phyloP scores from a whole-genome alignment of 2,329 filamentous ascomycete genomes.

The Incumbomyces lentus region DNA sequence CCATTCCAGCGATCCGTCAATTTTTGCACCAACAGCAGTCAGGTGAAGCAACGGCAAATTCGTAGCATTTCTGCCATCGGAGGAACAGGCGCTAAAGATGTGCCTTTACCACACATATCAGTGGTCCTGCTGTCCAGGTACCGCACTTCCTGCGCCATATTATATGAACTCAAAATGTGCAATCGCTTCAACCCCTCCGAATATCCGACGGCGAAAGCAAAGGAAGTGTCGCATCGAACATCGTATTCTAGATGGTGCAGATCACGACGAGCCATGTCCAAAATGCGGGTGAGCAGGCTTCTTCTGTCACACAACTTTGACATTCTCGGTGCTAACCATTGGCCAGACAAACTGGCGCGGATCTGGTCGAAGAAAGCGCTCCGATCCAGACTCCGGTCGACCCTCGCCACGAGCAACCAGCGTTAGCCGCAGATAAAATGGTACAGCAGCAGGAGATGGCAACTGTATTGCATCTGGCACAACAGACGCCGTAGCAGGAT shows the following conservation, averaged over 20 bases:
- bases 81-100: slow-evolving; percentile 8
- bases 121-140: slow-evolving; percentile 20
- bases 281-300: slow-evolving; percentile 16
- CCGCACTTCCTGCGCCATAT: slow-evolving; percentile 18
- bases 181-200: slow-evolving; percentile 10
- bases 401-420: not conserved
- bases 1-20: no score
- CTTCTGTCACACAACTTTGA: not conserved
- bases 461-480: not conserved
- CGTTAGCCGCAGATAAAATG: not conserved
- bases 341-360: not conserved
- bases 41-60: not conserved
- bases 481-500: no score
- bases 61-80: not conserved
- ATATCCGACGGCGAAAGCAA: slow-evolving; percentile 2
- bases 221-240: slow-evolving; percentile 18
- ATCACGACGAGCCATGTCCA: slow-evolving; percentile 19
- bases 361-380: slow-evolving; percentile 3
- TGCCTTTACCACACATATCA: slow-evolving; percentile 22
- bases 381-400: not conserved
- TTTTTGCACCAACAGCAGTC: not conserved
- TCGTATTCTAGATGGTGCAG: slow-evolving; percentile 19
- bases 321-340: not conserved
- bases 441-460: not conserved
- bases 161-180: slow-evolving; percentile 20